Percentiles rank a stretch among this genome's conserved stretches.
Conservation (phyloP, 768 basidiomycete species). For the Baorangia bicolor region DNA sequence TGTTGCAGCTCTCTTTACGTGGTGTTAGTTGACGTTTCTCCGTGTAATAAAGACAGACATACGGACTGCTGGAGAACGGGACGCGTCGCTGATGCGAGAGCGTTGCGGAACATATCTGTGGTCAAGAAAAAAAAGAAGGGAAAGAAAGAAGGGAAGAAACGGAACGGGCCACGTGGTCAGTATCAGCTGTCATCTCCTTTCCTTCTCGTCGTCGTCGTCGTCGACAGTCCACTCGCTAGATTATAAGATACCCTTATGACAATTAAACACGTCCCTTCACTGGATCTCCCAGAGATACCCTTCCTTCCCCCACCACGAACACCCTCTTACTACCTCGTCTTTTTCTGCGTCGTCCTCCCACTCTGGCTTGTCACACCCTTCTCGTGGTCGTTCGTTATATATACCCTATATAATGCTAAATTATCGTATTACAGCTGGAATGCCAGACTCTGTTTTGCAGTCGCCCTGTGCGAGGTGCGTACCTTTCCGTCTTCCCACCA, state of each 20-base stretch:
- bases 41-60: conserved; percentile 25
- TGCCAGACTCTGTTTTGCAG: conserved; percentile 40
- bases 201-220: not conserved
- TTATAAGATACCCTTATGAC: conserved; percentile 15
- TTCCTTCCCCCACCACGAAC: conserved; percentile 38
- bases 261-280: not conserved
- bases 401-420: conserved; percentile 43
- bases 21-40: conserved; percentile 1
- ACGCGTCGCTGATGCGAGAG: conserved; percentile 55
- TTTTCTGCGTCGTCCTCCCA: conserved; percentile 57
- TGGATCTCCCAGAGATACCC: conserved; percentile 36
- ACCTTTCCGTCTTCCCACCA: not conserved
- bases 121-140: conserved; percentile 25
- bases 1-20: conserved; percentile 62
- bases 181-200: not conserved
- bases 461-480: conserved; percentile 61
- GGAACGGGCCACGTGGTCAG: conserved; percentile 12
- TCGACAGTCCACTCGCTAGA: not conserved
- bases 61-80: conserved; percentile 54
- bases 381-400: conserved; percentile 61
- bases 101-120: conserved; percentile 61
- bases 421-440: conserved; percentile 43
- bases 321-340: conserved; percentile 56
- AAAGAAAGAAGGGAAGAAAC: conserved; percentile 35
- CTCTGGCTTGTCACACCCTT: conserved; percentile 62